phyloP scores from a whole-genome alignment of 768 basidiomycete species.

The Harrya chromipes region DNA sequence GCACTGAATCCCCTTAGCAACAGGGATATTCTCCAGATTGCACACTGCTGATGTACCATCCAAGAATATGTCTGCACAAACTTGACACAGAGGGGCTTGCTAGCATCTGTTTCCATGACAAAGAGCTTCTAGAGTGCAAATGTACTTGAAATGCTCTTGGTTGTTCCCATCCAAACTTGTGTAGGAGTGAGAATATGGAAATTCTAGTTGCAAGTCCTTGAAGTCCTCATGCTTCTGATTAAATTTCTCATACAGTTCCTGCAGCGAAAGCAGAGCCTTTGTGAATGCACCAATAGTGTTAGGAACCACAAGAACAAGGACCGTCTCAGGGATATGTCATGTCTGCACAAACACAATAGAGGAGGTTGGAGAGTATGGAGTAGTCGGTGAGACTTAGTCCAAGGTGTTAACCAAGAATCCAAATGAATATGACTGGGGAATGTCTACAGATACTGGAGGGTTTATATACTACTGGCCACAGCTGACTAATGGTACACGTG shows the following conservation, averaged over 20 bases:
- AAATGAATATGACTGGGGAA: too few species aligned
- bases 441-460: too few species aligned
- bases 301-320: too few species aligned
- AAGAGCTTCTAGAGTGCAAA: not conserved
- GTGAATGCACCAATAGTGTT: too few species aligned
- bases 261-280: not conserved
- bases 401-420: too few species aligned
- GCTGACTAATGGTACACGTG: too few species aligned
- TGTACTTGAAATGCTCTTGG: not conserved
- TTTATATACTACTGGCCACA: too few species aligned
- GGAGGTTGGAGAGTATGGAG: too few species aligned
- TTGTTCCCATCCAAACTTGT: not conserved
- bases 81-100: not conserved
- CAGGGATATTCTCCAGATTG: constrained; percentile 14
- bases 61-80: not conserved
- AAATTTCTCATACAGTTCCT: not conserved
- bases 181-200: not conserved
- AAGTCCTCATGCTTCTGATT: not conserved
- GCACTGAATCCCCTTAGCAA: constrained; percentile 21
- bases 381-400: too few species aligned
- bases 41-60: not conserved
- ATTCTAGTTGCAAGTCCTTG: not conserved
- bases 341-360: too few species aligned
- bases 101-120: not conserved
- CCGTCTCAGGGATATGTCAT: too few species aligned